Evolutionary conservation across 2,329 filamentous ascomycete genomes (phyloP), one percentile per base, ranked within the genome.

Genomic region (Cercospora berteroae): DNA sequence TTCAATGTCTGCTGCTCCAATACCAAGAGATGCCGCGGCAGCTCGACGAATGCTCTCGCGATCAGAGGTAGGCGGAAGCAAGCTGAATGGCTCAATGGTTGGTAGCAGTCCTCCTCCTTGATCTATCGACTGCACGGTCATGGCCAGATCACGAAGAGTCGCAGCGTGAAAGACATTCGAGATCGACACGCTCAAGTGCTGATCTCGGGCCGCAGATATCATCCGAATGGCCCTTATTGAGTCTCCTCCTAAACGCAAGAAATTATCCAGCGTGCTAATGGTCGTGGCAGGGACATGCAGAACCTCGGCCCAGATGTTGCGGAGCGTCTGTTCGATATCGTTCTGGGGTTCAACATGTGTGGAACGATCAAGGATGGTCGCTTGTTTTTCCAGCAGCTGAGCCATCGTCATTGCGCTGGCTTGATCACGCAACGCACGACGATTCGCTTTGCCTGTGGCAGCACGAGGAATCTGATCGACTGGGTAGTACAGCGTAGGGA

Each of bases 191-290:
- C 70, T 72, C 6, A 81, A 67, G 3, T 79, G 78, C 31, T 77
- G 72, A 2, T 73, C 61, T 12, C 80, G 77, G 33, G 78, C 78
- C 7, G 76, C 77, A 6, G 80, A 79, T 0, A 81, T 81, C 1
- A 84, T 75, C 39, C 75, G 77, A 80, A 84, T 84, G 0, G 82
- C 82, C 2, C 75, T 70, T 7, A 84, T 77, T 0, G 82, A 83
- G 64, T 84, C 81, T 13, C 82, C 82, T 7, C 82, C 82, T 1
- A 83, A 73, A 10, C 77, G 76, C 56, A 83, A 81, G 73, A 84
- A 84, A 64, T 77, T 81, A 62, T 80, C 78, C 56, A 78, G 74
- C 2, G 29, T 25, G 33, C 42, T 36, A 13, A 70, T 70, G 18
- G 50, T 27, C 7, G 36, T 16, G 5, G 8, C 8, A n/a, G 20